Evolutionary conservation across 139 green algal species (phyloP).

Genomic region (Chlorella sorokiniana): DNA sequence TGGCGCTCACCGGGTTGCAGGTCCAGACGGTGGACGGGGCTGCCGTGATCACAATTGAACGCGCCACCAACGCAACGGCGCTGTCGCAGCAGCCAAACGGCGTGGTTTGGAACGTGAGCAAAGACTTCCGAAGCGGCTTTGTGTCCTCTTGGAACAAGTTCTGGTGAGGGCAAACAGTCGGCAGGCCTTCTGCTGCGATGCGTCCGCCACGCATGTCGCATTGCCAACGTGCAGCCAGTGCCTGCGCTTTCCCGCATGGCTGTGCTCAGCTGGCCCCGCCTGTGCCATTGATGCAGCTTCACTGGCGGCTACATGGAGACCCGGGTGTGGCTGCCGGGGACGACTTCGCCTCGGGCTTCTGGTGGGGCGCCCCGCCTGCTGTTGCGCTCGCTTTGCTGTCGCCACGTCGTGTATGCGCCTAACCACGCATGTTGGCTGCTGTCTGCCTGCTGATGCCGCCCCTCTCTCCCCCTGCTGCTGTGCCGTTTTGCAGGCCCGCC

Average conservation of each 20-base stretch:
- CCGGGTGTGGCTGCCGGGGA: conserved; percentile 54
- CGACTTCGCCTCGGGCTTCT: conserved; percentile 47
- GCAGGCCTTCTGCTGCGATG: too few relatives aligned
- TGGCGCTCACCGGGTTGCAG: not conserved
- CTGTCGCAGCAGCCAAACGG: conserved; percentile 26
- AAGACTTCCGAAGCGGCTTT: conserved; percentile 46
- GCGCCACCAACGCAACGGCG: not conserved
- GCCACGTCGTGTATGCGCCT: too few relatives aligned
- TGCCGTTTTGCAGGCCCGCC: conserved; percentile 38
- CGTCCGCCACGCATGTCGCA: too few relatives aligned
- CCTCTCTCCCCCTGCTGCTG: not conserved
- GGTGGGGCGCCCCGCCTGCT: too few relatives aligned
- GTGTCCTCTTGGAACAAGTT: conserved; percentile 66
- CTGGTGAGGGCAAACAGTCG: too few relatives aligned
- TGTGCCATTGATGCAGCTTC: not conserved
- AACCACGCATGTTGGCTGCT: too few relatives aligned
- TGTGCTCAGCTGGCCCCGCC: too few relatives aligned
- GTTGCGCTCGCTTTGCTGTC: too few relatives aligned
- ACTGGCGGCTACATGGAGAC: conserved; percentile 58
- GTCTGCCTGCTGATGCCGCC: too few relatives aligned
- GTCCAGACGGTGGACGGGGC: conserved; percentile 10
- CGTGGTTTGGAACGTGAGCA: conserved; percentile 15
- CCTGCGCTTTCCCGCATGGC: not conserved
- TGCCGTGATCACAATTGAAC: conserved; percentile 45
- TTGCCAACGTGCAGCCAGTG: too few relatives aligned